These are phyloP conservation scores for Tephrocybe sp. DNA, from an alignment of 768 basidiomycete genomes.

Conservation along the genomic window DNA sequence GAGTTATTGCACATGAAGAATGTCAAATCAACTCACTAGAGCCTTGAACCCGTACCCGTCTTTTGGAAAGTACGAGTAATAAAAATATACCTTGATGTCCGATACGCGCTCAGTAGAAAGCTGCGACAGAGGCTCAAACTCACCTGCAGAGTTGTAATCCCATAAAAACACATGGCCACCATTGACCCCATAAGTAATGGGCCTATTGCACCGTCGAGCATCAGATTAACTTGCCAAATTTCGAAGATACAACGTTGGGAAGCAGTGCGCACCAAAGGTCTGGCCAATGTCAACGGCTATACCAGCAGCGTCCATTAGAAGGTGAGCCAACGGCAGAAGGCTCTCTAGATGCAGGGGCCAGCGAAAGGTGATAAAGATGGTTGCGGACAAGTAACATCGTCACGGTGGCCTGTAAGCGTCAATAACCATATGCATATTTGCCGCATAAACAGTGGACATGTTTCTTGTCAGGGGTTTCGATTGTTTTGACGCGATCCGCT, in stretches of 20 bases:
- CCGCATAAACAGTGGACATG: background rate
- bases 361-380: background rate
- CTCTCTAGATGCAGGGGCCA: background rate
- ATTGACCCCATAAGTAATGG: conserved; percentile 35
- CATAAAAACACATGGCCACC: conserved; percentile 36
- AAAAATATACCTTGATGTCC: conserved; percentile 35
- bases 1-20: background rate
- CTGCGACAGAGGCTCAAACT: background rate
- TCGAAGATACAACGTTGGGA: background rate
- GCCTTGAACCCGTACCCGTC: conserved; percentile 30
- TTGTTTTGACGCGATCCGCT: no score
- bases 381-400: conserved; percentile 7
- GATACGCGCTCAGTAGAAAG: background rate
- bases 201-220: conserved; percentile 19
- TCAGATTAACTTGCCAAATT: background rate
- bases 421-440: background rate
- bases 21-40: conserved; percentile 25
- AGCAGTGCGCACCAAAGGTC: conserved; percentile 28
- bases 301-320: background rate
- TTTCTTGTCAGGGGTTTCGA: background rate
- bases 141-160: conserved; percentile 42
- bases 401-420: background rate
- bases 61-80: conserved; percentile 37
- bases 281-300: conserved; percentile 17
- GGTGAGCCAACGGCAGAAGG: background rate